Conservation (phyloP, 257 asterid genomes). For the Gentiana straminea region DNA sequence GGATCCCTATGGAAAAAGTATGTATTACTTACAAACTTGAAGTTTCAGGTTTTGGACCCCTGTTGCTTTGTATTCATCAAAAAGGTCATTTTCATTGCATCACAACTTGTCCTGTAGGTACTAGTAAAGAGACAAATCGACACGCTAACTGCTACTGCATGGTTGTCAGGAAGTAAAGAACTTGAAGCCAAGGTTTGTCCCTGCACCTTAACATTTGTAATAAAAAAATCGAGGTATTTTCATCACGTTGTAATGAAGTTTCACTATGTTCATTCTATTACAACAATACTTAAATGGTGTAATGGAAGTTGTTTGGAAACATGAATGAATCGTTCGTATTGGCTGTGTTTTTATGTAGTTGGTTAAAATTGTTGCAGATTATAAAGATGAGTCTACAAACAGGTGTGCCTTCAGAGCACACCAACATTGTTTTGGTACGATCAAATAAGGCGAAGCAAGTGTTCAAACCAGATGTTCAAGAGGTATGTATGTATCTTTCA, state of each 20-base stretch:
- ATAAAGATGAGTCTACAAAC: constrained; percentile 55
- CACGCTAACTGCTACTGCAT: constrained; percentile 52
- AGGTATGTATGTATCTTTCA: constrained; percentile 28
- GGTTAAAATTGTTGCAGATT: constrained; percentile 26
- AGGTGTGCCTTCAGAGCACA: constrained; percentile 63
- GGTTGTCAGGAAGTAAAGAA: constrained; percentile 63
- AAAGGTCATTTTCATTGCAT: not conserved
- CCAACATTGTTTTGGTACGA: constrained; percentile 47
- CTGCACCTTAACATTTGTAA: not conserved
- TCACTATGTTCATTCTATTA: not conserved
- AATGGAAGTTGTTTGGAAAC: no score
- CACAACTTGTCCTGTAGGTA: constrained; percentile 28
- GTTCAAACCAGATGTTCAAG: constrained; percentile 21
- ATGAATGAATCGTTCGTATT: no score
- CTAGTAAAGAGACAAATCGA: constrained; percentile 53
- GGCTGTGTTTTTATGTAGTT: no score
- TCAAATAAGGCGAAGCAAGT: constrained; percentile 25
- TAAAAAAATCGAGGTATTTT: not conserved
- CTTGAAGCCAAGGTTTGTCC: constrained; percentile 57
- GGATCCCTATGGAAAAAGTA: constrained; percentile 66
- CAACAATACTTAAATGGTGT: no score
- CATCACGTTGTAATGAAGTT: not conserved
- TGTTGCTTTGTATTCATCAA: not conserved
- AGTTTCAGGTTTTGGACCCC: not conserved
- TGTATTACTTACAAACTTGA: constrained; percentile 6